Percentiles rank a stretch among this genome's conserved stretches.
Conservation (phyloP, 345 rosid species). For the Atalantia buxifolia region DNA sequence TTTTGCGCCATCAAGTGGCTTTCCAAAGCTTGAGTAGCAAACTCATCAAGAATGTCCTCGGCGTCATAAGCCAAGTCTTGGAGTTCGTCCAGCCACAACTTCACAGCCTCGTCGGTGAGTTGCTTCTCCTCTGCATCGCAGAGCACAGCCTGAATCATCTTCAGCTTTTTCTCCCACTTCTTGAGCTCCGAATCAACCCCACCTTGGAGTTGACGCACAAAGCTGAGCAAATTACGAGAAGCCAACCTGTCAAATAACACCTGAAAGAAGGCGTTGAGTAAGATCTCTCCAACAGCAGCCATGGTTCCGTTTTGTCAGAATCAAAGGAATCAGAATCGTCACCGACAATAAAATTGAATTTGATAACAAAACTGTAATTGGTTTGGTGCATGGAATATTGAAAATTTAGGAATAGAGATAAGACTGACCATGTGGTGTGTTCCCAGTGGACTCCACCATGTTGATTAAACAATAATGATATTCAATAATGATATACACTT, state of each 20-base stretch:
- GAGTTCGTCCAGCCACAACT: neutral
- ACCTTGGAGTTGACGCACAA: neutral
- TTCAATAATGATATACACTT: too few species aligned
- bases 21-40: neutral
- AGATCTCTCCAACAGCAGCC: too few species aligned
- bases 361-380: too few species aligned
- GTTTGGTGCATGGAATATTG: too few species aligned
- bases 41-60: constrained; percentile 7
- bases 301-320: too few species aligned
- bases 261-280: neutral
- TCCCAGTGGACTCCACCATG: too few species aligned
- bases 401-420: too few species aligned
- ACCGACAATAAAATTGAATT: too few species aligned
- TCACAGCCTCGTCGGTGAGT: neutral
- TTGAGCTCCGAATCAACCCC: neutral
- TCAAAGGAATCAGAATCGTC: too few species aligned
- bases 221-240: neutral
- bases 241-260: neutral
- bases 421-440: too few species aligned
- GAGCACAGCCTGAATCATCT: neutral
- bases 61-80: constrained; percentile 4
- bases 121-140: neutral
- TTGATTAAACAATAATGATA: too few species aligned
- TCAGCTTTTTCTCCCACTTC: neutral
- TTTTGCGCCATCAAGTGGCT: neutral